These are phyloP conservation scores for Metschnikowia sp. DNA, from an alignment of 805 yeast species.

Conservation along the genomic window DNA sequence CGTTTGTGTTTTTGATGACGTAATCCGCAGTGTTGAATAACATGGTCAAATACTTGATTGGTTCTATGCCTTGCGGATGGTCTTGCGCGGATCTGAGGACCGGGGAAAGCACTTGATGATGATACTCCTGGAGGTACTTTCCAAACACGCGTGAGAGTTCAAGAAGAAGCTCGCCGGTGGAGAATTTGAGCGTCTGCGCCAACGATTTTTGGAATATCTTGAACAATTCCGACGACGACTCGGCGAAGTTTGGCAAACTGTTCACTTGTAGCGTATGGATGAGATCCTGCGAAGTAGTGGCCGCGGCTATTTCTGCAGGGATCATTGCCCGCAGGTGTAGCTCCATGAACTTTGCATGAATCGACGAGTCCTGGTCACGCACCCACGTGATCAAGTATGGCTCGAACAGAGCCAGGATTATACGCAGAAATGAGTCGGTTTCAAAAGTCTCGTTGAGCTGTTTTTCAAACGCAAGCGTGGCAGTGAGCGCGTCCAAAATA, in stretches of 20 bases:
- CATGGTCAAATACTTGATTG: constrained; percentile 63
- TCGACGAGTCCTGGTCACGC: constrained; percentile 67
- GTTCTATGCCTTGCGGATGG: constrained; percentile 46
- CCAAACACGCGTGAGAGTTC: constrained; percentile 56
- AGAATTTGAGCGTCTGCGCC: constrained; percentile 26
- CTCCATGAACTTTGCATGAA: constrained; percentile 60
- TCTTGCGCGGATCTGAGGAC: constrained; percentile 24
- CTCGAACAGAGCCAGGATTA: constrained; percentile 68
- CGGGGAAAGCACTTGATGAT: constrained; percentile 30
- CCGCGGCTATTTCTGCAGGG: constrained; percentile 31
- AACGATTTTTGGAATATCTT: constrained; percentile 70
- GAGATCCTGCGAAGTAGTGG: constrained; percentile 14
- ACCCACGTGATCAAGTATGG: constrained; percentile 87
- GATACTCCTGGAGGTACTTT: constrained; percentile 55
- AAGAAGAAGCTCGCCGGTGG: constrained; percentile 15
- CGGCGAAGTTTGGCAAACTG: constrained; percentile 64
- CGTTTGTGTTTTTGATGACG: constrained; percentile 72
- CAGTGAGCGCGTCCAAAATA: constrained; percentile 65
- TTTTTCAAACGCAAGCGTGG: constrained; percentile 81
- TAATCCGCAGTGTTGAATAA: constrained; percentile 88
- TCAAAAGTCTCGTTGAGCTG: constrained; percentile 63
- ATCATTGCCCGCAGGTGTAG: constrained; percentile 59
- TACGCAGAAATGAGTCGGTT: constrained; percentile 39
- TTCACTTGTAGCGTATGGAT: constrained; percentile 39
- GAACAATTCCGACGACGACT: constrained; percentile 85